phyloP scores from a whole-genome alignment of 1,284 basidiomycete genomes.

The Sporisorium scitamineum region DNA sequence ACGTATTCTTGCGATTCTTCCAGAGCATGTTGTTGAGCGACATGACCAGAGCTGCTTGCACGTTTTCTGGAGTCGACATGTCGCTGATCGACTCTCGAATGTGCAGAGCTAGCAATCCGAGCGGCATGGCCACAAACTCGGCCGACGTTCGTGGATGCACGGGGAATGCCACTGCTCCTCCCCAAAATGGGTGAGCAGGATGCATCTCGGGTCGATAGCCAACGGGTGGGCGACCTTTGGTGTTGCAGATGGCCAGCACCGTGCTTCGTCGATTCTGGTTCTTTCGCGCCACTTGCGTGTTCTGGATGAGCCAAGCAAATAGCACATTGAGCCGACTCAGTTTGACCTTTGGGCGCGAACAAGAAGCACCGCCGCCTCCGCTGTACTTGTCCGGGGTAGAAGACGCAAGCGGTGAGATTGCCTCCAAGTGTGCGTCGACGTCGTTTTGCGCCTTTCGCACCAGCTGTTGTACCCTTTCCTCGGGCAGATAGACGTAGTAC shows the following conservation, averaged over 20 bases:
- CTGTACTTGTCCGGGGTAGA: not conserved
- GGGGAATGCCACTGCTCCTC: not conserved
- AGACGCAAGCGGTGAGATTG: not conserved
- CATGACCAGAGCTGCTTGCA: not conserved
- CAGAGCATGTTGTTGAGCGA: slow-evolving; percentile 3
- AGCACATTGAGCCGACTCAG: not conserved
- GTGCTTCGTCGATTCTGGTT: not conserved
- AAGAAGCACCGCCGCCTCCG: not conserved
- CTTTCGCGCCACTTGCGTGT: not conserved
- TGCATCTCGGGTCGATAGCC: not conserved
- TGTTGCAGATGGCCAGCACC: slow-evolving; percentile 1
- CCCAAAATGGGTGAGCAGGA: not conserved
- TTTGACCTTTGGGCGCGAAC: not conserved
- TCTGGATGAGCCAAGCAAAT: not conserved
- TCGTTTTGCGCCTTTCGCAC: not conserved
- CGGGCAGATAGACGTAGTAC: slow-evolving; percentile 3
- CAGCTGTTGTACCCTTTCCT: not conserved
- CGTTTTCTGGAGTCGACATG: not conserved
- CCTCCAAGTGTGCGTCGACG: not conserved
- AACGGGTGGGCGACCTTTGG: not conserved
- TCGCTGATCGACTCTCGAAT: not conserved
- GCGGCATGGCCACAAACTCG: not conserved
- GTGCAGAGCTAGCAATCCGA: not conserved
- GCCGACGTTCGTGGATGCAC: not conserved
- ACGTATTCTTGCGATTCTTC: not conserved